A percentile compares a stretch with the other conserved stretches of the same genome.
These are phyloP conservation scores for Fusarium tricinctum DNA, from an alignment of 2,329 filamentous ascomycete species.

Conservation along the genomic window DNA sequence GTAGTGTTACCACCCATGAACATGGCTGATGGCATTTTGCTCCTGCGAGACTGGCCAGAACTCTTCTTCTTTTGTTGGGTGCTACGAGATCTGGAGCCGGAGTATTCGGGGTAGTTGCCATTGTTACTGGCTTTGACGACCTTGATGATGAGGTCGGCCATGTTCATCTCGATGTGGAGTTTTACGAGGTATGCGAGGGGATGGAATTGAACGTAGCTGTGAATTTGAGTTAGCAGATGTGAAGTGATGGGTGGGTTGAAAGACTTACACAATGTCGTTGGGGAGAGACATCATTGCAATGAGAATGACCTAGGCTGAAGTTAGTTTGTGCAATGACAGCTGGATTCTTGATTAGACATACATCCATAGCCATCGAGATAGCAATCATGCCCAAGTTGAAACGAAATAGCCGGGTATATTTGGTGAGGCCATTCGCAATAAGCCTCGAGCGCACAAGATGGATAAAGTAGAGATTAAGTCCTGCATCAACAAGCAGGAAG, in stretches of 20 bases:
- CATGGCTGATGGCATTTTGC: slow-evolving; percentile 37
- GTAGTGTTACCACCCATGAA: slow-evolving; percentile 45
- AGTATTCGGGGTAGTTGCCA: slow-evolving; percentile 43
- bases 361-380: slow-evolving; percentile 52
- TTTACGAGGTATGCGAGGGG: slow-evolving; percentile 67
- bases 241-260: rapidly evolving
- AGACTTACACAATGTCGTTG: slow-evolving; percentile 50
- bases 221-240: slow-evolving; percentile 3
- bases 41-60: slow-evolving; percentile 9
- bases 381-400: slow-evolving; percentile 53
- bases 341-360: neutral
- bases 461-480: slow-evolving; percentile 68
- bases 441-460: slow-evolving; percentile 60
- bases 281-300: slow-evolving; percentile 53
- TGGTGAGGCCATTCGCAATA: slow-evolving; percentile 62
- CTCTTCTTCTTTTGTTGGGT: slow-evolving; percentile 37
- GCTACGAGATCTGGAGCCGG: slow-evolving; percentile 38
- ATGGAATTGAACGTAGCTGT: slow-evolving; percentile 62
- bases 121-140: slow-evolving; percentile 49
- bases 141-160: slow-evolving; percentile 65
- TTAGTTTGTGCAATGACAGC: neutral
- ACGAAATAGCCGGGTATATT: slow-evolving; percentile 62
- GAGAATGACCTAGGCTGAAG: slow-evolving; percentile 35
- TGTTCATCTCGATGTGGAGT: slow-evolving; percentile 67
- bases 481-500: slow-evolving; percentile 63